These are phyloP conservation scores for Backusella westeae DNA, from an alignment of 192 early-diverging fungal genomes.

Conservation along the genomic window DNA sequence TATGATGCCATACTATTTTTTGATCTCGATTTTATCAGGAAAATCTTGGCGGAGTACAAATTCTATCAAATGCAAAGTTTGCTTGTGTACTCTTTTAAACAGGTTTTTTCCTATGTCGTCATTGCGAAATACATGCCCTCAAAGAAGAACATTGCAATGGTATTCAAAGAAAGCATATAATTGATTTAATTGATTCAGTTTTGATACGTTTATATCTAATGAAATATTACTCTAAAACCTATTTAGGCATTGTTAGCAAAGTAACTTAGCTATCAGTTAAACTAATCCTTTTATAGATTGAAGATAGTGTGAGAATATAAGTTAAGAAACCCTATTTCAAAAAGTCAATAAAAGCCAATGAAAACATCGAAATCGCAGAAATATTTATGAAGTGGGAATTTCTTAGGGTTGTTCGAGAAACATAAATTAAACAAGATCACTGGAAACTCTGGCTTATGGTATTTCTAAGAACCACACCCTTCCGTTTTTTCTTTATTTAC, in stretches of 20 bases:
- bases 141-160: not conserved
- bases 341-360: not conserved
- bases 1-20: not conserved
- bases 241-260: not conserved
- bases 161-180: not conserved
- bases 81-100: not conserved
- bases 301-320: not conserved
- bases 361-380: not conserved
- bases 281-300: not conserved
- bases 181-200: not conserved
- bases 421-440: not conserved
- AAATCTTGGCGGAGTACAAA: not conserved
- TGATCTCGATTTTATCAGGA: not conserved
- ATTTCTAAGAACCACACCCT: not conserved
- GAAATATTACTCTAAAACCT: not conserved
- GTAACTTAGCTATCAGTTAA: not conserved
- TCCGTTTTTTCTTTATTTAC: not conserved
- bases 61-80: not conserved
- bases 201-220: not conserved
- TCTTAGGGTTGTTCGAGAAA: not conserved
- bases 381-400: not conserved
- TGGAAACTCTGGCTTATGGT: not conserved
- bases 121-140: not conserved
- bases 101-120: not conserved
- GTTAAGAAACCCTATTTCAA: not conserved